These are phyloP conservation scores for Solanum appendiculatum DNA, from an alignment of 257 asterid species.

Conservation along the genomic window DNA sequence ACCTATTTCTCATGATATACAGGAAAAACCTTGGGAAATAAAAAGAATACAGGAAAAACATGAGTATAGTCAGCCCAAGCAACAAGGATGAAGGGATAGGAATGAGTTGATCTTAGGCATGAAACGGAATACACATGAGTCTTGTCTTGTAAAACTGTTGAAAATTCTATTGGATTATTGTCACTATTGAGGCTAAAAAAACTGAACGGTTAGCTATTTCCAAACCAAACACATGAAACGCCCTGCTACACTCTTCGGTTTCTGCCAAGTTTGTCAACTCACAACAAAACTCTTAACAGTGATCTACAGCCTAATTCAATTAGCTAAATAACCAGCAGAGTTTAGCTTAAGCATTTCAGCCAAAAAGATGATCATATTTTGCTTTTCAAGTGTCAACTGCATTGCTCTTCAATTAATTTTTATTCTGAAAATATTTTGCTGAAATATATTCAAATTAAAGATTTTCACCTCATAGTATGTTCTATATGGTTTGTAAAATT, in stretches of 20 bases:
- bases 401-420: background rate
- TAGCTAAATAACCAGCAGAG: background rate
- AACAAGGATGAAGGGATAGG: background rate
- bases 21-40: background rate
- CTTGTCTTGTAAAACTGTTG: background rate
- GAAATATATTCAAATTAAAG: background rate
- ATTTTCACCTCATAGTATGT: background rate
- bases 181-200: background rate
- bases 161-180: background rate
- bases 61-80: background rate
- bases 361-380: background rate
- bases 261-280: background rate
- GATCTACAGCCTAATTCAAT: background rate
- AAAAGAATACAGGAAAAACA: background rate
- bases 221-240: background rate
- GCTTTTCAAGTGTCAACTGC: background rate
- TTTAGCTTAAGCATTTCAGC: background rate
- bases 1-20: background rate
- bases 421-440: background rate
- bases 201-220: background rate
- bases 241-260: background rate
- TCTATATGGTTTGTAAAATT: background rate
- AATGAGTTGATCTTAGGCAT: background rate
- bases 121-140: background rate
- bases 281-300: background rate